Conservation (phyloP, 169 alveolate genomes). For the Babesia ovata region DNA sequence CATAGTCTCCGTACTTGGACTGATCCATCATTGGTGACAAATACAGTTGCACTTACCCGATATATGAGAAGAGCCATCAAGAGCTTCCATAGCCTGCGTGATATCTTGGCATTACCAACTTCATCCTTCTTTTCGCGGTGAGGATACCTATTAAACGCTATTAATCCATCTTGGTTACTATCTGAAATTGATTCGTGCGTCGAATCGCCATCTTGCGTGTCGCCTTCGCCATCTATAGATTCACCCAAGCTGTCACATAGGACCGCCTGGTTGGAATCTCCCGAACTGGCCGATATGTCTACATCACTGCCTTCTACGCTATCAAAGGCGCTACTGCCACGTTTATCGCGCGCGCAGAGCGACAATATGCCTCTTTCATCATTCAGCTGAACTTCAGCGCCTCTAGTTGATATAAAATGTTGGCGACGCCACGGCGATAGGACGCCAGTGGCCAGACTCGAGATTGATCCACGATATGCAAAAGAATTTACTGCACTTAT, state of each 20-base stretch:
- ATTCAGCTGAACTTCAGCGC: neutral
- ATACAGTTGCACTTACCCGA: constrained; percentile 31
- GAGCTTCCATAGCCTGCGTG: constrained; percentile 54
- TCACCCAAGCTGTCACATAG: neutral
- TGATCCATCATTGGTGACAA: neutral
- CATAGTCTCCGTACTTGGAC: constrained; percentile 50
- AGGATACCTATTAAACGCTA: neutral
- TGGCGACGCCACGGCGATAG: neutral
- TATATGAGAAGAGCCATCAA: constrained; percentile 53
- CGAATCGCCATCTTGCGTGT: neutral
- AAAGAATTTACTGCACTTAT: neutral
- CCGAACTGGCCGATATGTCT: too few relatives aligned
- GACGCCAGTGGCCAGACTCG: neutral
- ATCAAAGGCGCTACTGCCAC: neutral
- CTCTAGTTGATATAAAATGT: neutral
- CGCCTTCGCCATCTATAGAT: neutral
- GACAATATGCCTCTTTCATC: neutral
- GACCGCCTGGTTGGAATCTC: neutral
- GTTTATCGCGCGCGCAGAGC: neutral
- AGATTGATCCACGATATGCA: neutral
- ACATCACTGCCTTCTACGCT: too few relatives aligned
- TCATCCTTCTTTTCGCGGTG: neutral
- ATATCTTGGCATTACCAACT: constrained; percentile 36
- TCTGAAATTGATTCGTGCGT: neutral
- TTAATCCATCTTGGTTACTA: neutral